A percentile compares a stretch with the other conserved stretches of the same genome.
Conservation (phyloP, 345 rosid genomes). For the Lepidium sativum region DNA sequence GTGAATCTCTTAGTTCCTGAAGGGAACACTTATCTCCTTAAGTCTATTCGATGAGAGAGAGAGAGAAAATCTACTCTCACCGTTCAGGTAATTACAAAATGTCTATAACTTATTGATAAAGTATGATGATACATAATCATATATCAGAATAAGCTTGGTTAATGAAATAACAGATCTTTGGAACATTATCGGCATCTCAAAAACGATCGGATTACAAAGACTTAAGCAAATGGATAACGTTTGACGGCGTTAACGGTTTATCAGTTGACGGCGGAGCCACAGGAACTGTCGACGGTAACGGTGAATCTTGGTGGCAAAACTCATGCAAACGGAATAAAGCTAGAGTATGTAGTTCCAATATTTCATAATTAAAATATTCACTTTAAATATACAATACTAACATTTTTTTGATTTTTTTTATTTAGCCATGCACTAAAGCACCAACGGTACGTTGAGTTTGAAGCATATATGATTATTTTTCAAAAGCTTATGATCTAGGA, state of each 20-base stretch:
- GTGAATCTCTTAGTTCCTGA: slow-evolving; percentile 42
- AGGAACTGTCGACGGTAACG: slow-evolving; percentile 70
- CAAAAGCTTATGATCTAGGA: neutral
- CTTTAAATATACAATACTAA: too few species aligned
- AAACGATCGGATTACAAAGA: slow-evolving; percentile 50
- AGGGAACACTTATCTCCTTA: slow-evolving; percentile 39
- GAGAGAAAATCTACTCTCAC: slow-evolving; percentile 35
- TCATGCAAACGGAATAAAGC: slow-evolving; percentile 70
- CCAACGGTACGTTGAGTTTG: slow-evolving; percentile 55
- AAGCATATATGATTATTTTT: neutral
- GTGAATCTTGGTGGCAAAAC: slow-evolving; percentile 78
- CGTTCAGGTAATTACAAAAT: slow-evolving; percentile 41
- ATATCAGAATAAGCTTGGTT: neutral
- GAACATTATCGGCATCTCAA: slow-evolving; percentile 55
- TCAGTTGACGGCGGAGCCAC: slow-evolving; percentile 56
- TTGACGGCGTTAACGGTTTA: slow-evolving; percentile 39
- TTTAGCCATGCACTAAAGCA: slow-evolving; percentile 65
- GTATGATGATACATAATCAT: neutral
- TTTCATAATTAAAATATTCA: too few species aligned
- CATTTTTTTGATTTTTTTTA: too few species aligned
- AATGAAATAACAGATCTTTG: slow-evolving; percentile 38
- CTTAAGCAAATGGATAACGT: slow-evolving; percentile 49
- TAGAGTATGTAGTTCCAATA: slow-evolving; percentile 6
- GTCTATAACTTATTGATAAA: neutral
- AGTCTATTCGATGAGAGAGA: slow-evolving; percentile 33